phyloP scores from a whole-genome alignment of 495 filamentous ascomycete genomes.

The Penicillium paradoxum region DNA sequence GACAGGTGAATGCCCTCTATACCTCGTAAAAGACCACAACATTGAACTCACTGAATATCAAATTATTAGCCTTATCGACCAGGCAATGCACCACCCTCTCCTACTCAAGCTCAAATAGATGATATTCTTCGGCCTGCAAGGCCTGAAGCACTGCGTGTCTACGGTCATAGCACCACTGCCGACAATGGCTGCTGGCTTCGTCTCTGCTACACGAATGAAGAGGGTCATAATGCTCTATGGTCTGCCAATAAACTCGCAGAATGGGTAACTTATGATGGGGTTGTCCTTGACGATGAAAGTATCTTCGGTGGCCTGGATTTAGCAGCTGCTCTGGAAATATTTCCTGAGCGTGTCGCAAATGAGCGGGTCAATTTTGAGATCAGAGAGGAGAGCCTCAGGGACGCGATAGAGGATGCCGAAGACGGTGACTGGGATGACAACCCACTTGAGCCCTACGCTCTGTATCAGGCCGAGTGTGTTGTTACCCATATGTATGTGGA shows the following conservation, averaged over 20 bases:
- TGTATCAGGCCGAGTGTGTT: conserved; percentile 18
- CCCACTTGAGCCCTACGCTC: neutral
- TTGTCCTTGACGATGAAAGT: conserved; percentile 5
- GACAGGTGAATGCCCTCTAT: neutral
- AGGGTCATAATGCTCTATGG: neutral
- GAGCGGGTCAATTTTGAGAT: conserved; percentile 1
- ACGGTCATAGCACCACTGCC: neutral
- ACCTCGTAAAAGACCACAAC: neutral
- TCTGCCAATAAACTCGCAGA: neutral
- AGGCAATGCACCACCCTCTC: neutral
- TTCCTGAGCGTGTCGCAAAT: conserved; percentile 8
- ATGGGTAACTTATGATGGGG: neutral
- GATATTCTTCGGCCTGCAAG: conserved; percentile 1
- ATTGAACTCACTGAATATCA: conserved; percentile 2
- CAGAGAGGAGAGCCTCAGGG: neutral
- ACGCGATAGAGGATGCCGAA: conserved; percentile 20
- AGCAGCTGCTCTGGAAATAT: conserved; percentile 3
- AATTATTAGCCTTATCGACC: conserved; percentile 2
- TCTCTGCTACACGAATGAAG: conserved; percentile 3
- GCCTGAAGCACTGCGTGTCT: neutral
- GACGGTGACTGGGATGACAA: conserved; percentile 28
- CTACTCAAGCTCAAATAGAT: conserved; percentile 4
- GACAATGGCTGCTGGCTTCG: conserved; percentile 2
- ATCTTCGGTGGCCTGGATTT: conserved; percentile 1
- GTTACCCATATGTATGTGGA: conserved; percentile 11